Conservation (phyloP, 768 basidiomycete genomes). For the Hypholoma fasciculare region DNA sequence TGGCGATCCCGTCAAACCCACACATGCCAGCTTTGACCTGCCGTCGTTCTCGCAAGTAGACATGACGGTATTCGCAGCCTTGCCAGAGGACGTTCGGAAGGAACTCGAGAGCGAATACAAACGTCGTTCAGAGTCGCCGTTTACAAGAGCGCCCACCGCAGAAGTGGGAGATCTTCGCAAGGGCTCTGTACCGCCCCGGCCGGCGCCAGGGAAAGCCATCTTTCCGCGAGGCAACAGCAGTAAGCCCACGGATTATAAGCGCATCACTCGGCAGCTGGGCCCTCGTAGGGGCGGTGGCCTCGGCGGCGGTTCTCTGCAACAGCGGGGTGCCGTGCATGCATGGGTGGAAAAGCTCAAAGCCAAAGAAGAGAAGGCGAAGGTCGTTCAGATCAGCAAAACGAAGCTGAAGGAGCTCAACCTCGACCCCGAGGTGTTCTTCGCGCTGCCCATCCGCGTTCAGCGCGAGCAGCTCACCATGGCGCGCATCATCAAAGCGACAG, state of each 20-base stretch:
- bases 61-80: conserved; percentile 63
- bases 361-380: conserved; percentile 21
- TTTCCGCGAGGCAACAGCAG: conserved; percentile 33
- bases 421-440: conserved; percentile 69
- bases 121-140: conserved; percentile 57
- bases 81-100: conserved; percentile 67
- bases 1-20: conserved; percentile 20
- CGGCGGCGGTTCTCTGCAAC: conserved; percentile 25
- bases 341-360: conserved; percentile 28
- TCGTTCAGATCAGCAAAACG: conserved; percentile 47
- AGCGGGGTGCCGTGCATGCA: conserved; percentile 31
- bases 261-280: conserved; percentile 64
- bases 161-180: not conserved
- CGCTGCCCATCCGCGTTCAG: conserved; percentile 66
- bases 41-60: conserved; percentile 81
- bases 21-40: conserved; percentile 35
- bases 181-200: not conserved
- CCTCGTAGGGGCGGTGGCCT: conserved; percentile 45
- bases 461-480: conserved; percentile 71
- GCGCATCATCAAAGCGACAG: conserved; percentile 47
- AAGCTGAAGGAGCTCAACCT: conserved; percentile 68
- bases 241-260: conserved; percentile 44
- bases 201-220: conserved; percentile 12
- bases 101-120: conserved; percentile 71
- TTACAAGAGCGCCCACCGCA: conserved; percentile 19